Percentiles rank a stretch among this genome's conserved stretches.
phyloP scores from a whole-genome alignment of 805 yeast species.

The Saccharomycopsis guyanensis region DNA sequence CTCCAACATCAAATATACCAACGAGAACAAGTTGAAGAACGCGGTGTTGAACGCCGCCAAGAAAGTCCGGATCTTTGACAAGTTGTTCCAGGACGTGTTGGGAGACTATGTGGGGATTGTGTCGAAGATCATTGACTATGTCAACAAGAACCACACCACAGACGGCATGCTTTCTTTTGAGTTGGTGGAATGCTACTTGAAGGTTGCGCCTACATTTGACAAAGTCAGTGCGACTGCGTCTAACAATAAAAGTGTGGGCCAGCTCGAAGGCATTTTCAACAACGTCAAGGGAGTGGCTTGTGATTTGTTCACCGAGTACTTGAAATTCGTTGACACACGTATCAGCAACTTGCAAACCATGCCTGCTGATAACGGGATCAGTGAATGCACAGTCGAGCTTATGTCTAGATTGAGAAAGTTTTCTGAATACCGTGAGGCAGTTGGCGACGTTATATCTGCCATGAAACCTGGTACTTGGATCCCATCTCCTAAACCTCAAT shows the following conservation, averaged over 20 bases:
- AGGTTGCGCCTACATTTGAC: constrained; percentile 29
- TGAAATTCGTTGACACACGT: constrained; percentile 47
- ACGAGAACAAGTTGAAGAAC: constrained; percentile 15
- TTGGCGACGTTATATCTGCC: constrained; percentile 38
- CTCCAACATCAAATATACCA: constrained; percentile 21
- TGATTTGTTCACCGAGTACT: constrained; percentile 46
- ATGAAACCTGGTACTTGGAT: constrained; percentile 64
- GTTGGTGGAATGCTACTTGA: constrained; percentile 41
- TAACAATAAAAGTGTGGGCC: constrained; percentile 22
- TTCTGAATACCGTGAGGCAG: constrained; percentile 51
- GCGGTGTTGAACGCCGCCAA: constrained; percentile 26
- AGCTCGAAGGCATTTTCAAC: constrained; percentile 23
- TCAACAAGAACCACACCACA: constrained; percentile 35
- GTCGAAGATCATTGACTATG: constrained; percentile 31
- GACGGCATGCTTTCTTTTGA: constrained; percentile 53
- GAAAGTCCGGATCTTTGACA: constrained; percentile 27
- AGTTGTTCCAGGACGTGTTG: constrained; percentile 30
- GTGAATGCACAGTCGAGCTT: constrained; percentile 65
- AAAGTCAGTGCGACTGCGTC: constrained; percentile 20
- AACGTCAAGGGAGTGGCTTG: constrained; percentile 25
- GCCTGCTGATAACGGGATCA: constrained; percentile 63
- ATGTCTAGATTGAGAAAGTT: constrained; percentile 60
- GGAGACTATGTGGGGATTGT: constrained; percentile 34
- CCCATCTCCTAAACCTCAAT: constrained; percentile 47
- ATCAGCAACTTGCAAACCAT: constrained; percentile 39